Evolutionary conservation across 2,329 filamentous ascomycete genomes (phyloP), one percentile per base, ranked within the genome.

Genomic region (Arthrinium phaeospermum): DNA sequence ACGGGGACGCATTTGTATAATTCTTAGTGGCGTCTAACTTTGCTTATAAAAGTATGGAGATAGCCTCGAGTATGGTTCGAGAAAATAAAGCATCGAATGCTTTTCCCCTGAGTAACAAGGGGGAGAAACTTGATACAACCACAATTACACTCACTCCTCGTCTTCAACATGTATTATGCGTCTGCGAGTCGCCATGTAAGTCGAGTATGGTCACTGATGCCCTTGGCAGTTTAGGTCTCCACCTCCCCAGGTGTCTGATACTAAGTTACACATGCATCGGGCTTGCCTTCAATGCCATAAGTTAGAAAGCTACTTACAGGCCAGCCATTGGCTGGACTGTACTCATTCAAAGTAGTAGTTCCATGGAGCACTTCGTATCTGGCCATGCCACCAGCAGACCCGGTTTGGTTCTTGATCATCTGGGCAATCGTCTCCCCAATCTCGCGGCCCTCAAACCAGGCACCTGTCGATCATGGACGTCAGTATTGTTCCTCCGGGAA

Each of bases 361-460:
- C 82, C 83, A 24, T 80, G 79, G 70, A 83, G 76, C 4, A 77
- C 71, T 10, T 78, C 68, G 70, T 83, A 83, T 8, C 74, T 68
- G 24, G 68, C 53, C 78, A 79, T 79, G 8, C 67, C 27, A 4
- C 78, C 79, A 69, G 19, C 37, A 19, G 45, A 27, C 8, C 53
- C 71, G 34, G 70, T 70, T 12, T 71, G 72, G 41, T 78, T 61
- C 69, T 74, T 69, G 13, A 85, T 68, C 69, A 82, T 78, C 10
- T 76, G 81, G 1, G 83, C 85, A 47, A 89, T 80, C 1, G 81
- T 81, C 53, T 82, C 79, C 0, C 86, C 89, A 0, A 83, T 86
- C 7, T 85, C 83, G 1, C 83, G 82, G 0, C 90, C 89, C 76
- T 91, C 89, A 49, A 85, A 89, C 80, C 84, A 91, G 0, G 89